Evolutionary conservation across 192 early-diverging fungal species (phyloP), one percentile per base, ranked within the genome.

Genomic region (Coemansia sp.): DNA sequence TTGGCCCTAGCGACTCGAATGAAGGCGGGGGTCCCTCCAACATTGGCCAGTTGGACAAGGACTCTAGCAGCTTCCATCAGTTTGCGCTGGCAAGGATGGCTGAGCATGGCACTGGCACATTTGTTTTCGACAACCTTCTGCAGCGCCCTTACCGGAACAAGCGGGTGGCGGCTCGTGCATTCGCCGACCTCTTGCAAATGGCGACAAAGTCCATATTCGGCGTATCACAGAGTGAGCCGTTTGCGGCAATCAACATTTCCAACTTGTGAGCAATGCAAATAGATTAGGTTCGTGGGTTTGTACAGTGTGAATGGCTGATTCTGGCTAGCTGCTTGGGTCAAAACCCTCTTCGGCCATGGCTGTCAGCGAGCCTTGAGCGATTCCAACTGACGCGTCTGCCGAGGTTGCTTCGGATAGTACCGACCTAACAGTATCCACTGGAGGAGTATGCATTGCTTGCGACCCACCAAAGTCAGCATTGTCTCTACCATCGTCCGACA

Each of bases 151-250:
- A 63, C 60, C 60, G 62, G 38, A 69, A 41, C 5, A 72, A 59
- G 7, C 72, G 77, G 9, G 72, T 75, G 5, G 77, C 77, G 11
- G 72, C 77, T 6, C 62, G 77, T 12, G 77, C 77, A 3, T 80
- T 80, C 42, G 53, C 70, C 13, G 77, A 80, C 42, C 21, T 75
- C 26, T 59, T 80, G 12, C 72, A 80, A 36, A 62, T 75, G 72
- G 77, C 72, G 13, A 47, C 72, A 4, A 53, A 41, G 28, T 75
- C 77, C 1, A 69, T 66, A 25, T 69, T 80, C 33, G 20, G 18
- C n/a, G 72, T 75, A 13, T 13, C 13, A 11, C 77, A 80, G 52
- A 20, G 43, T 7, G 18, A 23, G 6, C 58, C 68, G 26, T 62
- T 55, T 57, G 28, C 58, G 6, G 20, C 35, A 23, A 73, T 73